Evolutionary conservation across 495 filamentous ascomycete genomes (phyloP).

Genomic region (Aeminium ludgeri): DNA sequence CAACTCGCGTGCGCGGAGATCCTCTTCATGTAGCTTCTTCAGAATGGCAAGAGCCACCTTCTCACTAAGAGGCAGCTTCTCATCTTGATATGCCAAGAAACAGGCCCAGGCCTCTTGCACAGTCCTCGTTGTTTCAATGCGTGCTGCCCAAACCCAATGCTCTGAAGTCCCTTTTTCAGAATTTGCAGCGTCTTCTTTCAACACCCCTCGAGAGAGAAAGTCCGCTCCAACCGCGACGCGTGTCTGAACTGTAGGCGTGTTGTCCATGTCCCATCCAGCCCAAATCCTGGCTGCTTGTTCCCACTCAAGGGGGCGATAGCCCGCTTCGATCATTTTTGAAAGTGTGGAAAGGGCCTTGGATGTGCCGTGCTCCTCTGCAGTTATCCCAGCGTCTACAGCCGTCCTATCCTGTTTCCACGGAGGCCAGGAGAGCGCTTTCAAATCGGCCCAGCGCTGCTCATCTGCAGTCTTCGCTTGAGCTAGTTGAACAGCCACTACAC

Average conservation of each 20-base stretch:
- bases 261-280: conserved; percentile 52
- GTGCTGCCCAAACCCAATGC: conserved; percentile 34
- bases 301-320: conserved; percentile 38
- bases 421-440: conserved; percentile 51
- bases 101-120: conserved; percentile 56
- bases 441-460: conserved; percentile 40
- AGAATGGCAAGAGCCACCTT: conserved; percentile 44
- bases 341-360: conserved; percentile 42
- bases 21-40: conserved; percentile 37
- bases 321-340: conserved; percentile 44
- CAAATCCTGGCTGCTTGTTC: conserved; percentile 40
- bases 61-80: conserved; percentile 5
- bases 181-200: conserved; percentile 9
- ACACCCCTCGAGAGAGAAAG: neutral
- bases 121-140: conserved; percentile 49
- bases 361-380: conserved; percentile 33
- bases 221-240: conserved; percentile 1
- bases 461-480: conserved; percentile 42
- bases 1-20: neutral
- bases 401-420: conserved; percentile 51
- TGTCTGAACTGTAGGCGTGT: conserved; percentile 53
- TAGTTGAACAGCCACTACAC: conserved; percentile 40
- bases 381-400: conserved; percentile 40
- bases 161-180: too few relatives aligned
- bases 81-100: conserved; percentile 39